Base-by-base conservation (phyloP, 768 basidiomycete species). In the Xanthoconium stramineum region DNA sequence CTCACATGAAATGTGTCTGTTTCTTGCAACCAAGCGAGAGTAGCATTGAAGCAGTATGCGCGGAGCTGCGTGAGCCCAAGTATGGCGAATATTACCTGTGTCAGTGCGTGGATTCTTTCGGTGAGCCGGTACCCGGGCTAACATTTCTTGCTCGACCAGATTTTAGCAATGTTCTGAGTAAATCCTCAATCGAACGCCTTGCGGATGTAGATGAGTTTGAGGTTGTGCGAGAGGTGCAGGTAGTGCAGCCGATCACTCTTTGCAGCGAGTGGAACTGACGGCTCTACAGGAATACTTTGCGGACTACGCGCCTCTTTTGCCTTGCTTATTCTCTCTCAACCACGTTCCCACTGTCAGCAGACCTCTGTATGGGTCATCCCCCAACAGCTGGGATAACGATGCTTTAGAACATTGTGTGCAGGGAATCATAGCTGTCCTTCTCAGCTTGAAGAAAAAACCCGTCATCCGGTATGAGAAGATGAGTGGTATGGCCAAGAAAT, bases 31-130 rank as follows among this genome's bases (percentile, higher is more conserved):
- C 85, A 38, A 88, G 80, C 53, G 86, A 91, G 47, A 84, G 88
- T 32, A 94, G 91, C 67, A 76, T 99, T 36, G 85, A 85, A 53
- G 89, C 88, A 28, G 79, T 98, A 53, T 89, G 88, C 61, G 77
- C 81, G 53, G 97, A 99, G 68, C 78, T 99, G 35, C 80, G 80
- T 37, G 89, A 93, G 65, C 96, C 95, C 11, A 89, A 89, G 73
- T 99, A 98, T 66, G 94, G 94, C 70, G 94, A 94, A 76, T 99
- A 99, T 75, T 98, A 96, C 80, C 77, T 99, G 69, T 99, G 96
- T 98, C 83, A 89, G 96, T 93, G 78, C 81, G 87, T 89, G 84
- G 81, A 77, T 81, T 75, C 73, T 65, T 72, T 61, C 60, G 60
- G 53, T 57, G 52, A 46, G 33, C 51, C 28, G 52, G 53, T 52